These are phyloP conservation scores for Aspergillus terreus DNA, from an alignment of 2,329 filamentous ascomycete genomes.

Conservation along the genomic window DNA sequence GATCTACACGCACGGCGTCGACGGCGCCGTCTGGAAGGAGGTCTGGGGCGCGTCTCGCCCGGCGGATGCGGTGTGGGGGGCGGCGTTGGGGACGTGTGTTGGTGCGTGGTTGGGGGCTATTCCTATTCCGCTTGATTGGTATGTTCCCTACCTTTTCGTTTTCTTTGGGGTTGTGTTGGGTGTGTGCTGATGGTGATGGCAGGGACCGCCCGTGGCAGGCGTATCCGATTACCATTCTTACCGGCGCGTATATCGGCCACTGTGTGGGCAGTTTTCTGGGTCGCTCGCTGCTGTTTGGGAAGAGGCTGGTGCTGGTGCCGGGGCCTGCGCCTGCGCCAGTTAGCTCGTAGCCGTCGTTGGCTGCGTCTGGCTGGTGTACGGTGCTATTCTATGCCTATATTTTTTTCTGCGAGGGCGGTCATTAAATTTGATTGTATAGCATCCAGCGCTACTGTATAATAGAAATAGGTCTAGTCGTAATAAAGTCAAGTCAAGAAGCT, in stretches of 20 bases:
- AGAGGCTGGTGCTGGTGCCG: slow-evolving; percentile 22
- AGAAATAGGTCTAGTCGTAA: not conserved
- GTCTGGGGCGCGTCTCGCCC: slow-evolving; percentile 67
- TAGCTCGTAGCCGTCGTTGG: too few relatives aligned
- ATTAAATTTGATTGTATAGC: not conserved
- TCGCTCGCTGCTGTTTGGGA: slow-evolving; percentile 27
- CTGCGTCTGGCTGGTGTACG: not conserved
- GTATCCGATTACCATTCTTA: slow-evolving; percentile 90
- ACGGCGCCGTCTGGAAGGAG: slow-evolving; percentile 65
- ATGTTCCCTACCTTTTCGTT: slow-evolving; percentile 18
- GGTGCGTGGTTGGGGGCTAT: slow-evolving; percentile 93
- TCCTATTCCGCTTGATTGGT: slow-evolving; percentile 94
- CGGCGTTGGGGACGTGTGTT: slow-evolving; percentile 68
- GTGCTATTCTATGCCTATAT: too few relatives aligned
- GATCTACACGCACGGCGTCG: slow-evolving; percentile 81
- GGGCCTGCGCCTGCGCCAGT: too few relatives aligned
- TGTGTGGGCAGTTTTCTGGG: slow-evolving; percentile 52
- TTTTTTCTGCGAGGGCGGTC: too few relatives aligned
- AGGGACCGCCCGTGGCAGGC: slow-evolving; percentile 97
- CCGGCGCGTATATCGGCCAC: slow-evolving; percentile 77
- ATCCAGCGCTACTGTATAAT: not conserved
- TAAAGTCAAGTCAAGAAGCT: slow-evolving; percentile 2
- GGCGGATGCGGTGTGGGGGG: slow-evolving; percentile 81
- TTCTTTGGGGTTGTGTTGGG: not conserved
- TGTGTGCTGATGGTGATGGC: slow-evolving; percentile 1